A percentile compares a stretch with the other conserved stretches of the same genome.
Evolutionary conservation across 129 eudicot genomes (phyloP).

Genomic region (Arctium lappa): DNA sequence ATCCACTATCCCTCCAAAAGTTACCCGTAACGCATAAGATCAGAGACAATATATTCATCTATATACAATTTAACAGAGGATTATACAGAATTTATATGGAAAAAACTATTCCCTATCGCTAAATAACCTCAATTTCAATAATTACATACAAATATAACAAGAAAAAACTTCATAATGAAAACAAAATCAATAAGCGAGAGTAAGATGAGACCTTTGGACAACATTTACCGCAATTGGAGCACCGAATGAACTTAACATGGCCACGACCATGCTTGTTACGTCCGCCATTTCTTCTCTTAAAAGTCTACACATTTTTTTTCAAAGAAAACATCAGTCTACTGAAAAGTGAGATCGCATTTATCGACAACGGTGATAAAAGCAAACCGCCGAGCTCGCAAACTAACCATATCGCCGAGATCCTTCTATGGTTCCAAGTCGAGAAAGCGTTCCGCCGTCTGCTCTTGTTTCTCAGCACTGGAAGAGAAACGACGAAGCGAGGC

Average conservation of each 20-base stretch:
- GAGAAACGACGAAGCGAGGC: not conserved
- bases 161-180: not conserved
- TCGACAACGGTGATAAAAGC: not conserved
- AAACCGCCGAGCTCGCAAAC: not conserved
- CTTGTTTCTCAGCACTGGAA: not conserved
- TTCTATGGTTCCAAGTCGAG: constrained; percentile 9
- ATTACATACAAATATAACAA: not conserved
- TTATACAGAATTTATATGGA: not conserved
- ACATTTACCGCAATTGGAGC: constrained; percentile 76
- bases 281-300: constrained; percentile 72
- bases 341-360: not conserved
- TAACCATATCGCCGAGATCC: constrained; percentile 14
- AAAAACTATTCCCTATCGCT: not conserved
- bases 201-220: constrained; percentile 57
- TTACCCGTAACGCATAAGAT: not conserved
- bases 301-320: constrained; percentile 39
- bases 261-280: constrained; percentile 84
- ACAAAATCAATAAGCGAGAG: not conserved
- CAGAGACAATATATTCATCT: not conserved
- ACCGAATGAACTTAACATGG: constrained; percentile 62
- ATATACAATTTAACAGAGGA: not conserved
- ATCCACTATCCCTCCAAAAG: not conserved
- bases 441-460: constrained; percentile 22
- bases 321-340: not conserved
- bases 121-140: not conserved